phyloP scores from a whole-genome alignment of 176 grass and related monocot genomes.

The Triticum turgidum region DNA sequence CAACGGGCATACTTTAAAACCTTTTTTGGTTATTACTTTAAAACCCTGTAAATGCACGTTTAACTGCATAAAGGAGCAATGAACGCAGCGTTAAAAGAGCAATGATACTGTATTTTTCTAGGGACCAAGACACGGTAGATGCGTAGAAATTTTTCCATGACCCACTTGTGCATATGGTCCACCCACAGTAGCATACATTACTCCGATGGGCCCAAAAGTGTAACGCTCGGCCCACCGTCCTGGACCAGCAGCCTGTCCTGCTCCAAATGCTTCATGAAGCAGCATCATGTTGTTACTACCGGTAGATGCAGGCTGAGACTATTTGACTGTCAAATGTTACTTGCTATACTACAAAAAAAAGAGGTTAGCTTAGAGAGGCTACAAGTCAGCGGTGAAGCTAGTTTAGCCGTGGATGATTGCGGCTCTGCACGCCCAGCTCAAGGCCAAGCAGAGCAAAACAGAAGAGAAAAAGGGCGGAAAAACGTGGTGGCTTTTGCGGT shows the following conservation, averaged over 20 bases:
- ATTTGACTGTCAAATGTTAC: neutral
- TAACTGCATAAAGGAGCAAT: neutral
- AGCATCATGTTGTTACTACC: neutral
- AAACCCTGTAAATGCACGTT: neutral
- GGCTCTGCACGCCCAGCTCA: neutral
- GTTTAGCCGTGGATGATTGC: neutral
- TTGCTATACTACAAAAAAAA: no score
- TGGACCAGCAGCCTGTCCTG: constrained; percentile 14
- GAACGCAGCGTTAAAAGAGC: neutral
- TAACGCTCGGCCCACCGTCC: neutral
- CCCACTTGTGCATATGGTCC: constrained; percentile 11
- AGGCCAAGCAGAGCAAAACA: neutral
- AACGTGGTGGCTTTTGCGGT: constrained; percentile 26
- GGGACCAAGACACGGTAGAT: neutral
- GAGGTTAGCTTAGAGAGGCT: no score
- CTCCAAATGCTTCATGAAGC: neutral
- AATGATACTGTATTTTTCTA: neutral
- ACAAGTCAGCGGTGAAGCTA: no score
- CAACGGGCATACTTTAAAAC: no score
- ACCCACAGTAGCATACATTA: neutral
- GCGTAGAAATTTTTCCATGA: neutral
- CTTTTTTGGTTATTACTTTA: no score
- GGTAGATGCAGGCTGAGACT: neutral
- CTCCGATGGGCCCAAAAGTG: constrained; percentile 21
- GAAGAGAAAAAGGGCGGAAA: neutral